Conservation (phyloP, 2,329 filamentous ascomycete species). For the Metarhizium rileyi region DNA sequence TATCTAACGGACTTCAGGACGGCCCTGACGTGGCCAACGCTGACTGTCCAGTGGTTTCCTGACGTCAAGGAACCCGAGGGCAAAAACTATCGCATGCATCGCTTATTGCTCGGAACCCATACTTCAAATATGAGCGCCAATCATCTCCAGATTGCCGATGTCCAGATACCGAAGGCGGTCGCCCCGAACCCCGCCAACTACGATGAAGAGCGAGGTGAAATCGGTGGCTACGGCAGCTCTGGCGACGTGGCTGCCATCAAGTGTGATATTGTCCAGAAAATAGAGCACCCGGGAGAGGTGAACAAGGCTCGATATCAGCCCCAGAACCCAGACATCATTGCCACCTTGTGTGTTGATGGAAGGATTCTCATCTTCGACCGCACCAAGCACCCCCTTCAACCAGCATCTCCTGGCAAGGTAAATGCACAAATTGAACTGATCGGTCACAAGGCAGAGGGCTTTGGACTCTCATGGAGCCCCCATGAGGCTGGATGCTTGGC, state of each 20-base stretch:
- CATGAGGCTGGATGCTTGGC: conserved; percentile 72
- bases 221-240: conserved; percentile 82
- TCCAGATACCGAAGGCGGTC: conserved; percentile 78
- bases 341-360: conserved; percentile 81
- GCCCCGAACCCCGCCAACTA: conserved; percentile 72
- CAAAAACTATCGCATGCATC: conserved; percentile 80
- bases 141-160: conserved; percentile 88
- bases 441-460: conserved; percentile 83
- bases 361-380: conserved; percentile 90
- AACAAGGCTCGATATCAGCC: conserved; percentile 98
- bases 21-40: conserved; percentile 91
- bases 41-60: conserved; percentile 97
- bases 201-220: conserved; percentile 84
- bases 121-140: conserved; percentile 80
- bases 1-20: conserved; percentile 42
- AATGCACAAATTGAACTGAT: conserved; percentile 76
- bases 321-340: conserved; percentile 93
- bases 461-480: conserved; percentile 87
- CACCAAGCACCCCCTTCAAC: conserved; percentile 79
- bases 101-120: conserved; percentile 87
- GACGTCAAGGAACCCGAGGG: conserved; percentile 82
- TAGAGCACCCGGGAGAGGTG: conserved; percentile 91
- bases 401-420: conserved; percentile 51
- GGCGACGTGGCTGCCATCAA: conserved; percentile 62
- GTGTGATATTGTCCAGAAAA: conserved; percentile 89